Base-by-base conservation (phyloP, 805 yeast genomes). In the Candida golubevii region DNA sequence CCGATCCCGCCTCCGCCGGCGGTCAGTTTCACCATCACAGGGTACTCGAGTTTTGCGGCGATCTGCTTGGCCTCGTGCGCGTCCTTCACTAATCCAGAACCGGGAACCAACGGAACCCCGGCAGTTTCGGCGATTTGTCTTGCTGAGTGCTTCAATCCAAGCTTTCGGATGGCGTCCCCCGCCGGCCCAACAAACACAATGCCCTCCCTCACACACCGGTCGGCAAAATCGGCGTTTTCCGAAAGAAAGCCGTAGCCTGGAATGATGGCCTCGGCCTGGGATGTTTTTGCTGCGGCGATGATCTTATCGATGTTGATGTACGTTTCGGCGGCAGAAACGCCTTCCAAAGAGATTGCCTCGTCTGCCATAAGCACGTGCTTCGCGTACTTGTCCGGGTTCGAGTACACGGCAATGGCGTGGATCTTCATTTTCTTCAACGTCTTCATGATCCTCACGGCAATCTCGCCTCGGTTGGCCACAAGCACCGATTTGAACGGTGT, bases 1-100 rank as follows among this genome's bases (percentile, higher is more conserved):
- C 99, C 99, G 59, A 91, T 91, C 68, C 99, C 99, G 66, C 99
- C 99, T 60, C 99, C 99, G 62, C 99, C 99, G 26, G 98, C 98
- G 49, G 99, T 93, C 26, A 96, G 85, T 67, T 91, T 91, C 40
- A 93, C 87, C 98, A 91, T 91, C 30, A 91, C 80, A 27, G 98
- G 98, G 57, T 88, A 93, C 45, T 78, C 85, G 40, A 91, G 71
- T 56, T 77, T 69, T 13, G 78, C 81, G 12, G 97, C 98, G 50
- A 83, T 78, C 48, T 69, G 74, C 45, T 74, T 71, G 4, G 98
- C 98, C 57, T 86, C 96, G 9, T 75, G 75, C 10, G 90, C 75
- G 49, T 79, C 69, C 1, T 77, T 69, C 32, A 91, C 82, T 53
- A 93, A 74, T 8, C 88, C 95, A 12, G 97, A 86, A 39, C 99